Percentiles rank a stretch among this genome's conserved stretches.
Evolutionary conservation across 495 filamentous ascomycete genomes (phyloP).

Genomic region (Podospora comata): DNA sequence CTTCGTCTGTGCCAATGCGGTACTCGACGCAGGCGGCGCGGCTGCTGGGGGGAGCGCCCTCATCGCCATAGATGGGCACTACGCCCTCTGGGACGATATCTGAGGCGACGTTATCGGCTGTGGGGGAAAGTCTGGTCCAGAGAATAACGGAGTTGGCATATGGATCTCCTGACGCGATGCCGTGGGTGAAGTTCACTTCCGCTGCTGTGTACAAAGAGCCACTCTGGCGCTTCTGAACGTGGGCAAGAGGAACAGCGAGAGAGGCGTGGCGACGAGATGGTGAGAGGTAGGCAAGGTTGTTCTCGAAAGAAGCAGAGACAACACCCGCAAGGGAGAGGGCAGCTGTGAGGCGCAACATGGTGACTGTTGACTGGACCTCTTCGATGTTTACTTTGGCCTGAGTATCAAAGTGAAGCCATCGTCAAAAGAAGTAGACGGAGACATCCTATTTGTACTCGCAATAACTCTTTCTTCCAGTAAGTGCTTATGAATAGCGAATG

Average conservation of each 20-base stretch:
- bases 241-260: slow-evolving; percentile 17
- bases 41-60: slow-evolving; percentile 34
- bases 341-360: not conserved
- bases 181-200: slow-evolving; percentile 62
- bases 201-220: slow-evolving; percentile 14
- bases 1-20: slow-evolving; percentile 40
- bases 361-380: not conserved
- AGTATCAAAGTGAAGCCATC: not conserved
- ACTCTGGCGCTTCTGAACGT: slow-evolving; percentile 15
- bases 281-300: slow-evolving; percentile 18
- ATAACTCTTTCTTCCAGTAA: not conserved
- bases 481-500: not conserved
- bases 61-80: slow-evolving; percentile 53
- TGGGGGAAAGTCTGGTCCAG: slow-evolving; percentile 64
- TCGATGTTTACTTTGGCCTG: not conserved
- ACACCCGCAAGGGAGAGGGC: slow-evolving; percentile 10
- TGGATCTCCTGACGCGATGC: slow-evolving; percentile 68
- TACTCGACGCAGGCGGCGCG: slow-evolving; percentile 60
- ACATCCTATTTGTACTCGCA: not conserved
- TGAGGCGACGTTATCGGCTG: slow-evolving; percentile 49
- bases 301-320: slow-evolving; percentile 15
- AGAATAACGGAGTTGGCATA: slow-evolving; percentile 62
- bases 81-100: slow-evolving; percentile 55
- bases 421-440: not conserved
- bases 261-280: slow-evolving; percentile 19